Conservation (phyloP, 2,329 filamentous ascomycete species). For the Setomelanomma holmii region DNA sequence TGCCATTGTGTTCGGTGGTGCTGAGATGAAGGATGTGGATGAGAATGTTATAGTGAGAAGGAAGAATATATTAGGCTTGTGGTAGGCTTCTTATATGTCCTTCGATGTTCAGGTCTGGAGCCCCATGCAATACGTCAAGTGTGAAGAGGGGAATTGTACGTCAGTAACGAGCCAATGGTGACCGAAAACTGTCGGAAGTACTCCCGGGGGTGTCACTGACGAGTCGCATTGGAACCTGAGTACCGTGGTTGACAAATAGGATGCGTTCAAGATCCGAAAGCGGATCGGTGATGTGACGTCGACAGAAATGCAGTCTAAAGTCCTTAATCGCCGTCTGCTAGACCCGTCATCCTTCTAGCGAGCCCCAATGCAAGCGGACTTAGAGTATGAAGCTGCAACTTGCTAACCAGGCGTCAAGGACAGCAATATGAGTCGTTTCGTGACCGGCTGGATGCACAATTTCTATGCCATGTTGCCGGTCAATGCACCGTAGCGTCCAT, state of each 20-base stretch:
- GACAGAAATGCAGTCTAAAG: neutral
- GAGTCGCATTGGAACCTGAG: too few species aligned
- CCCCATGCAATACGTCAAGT: neutral
- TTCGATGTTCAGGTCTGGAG: too few species aligned
- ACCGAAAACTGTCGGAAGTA: neutral
- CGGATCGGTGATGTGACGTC: too few species aligned
- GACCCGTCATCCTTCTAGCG: too few species aligned
- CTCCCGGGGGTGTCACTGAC: neutral
- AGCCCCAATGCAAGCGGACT: too few species aligned
- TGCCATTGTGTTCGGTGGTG: constrained; percentile 44
- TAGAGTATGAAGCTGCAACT: too few species aligned
- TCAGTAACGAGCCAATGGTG: neutral
- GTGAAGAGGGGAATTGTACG: neutral
- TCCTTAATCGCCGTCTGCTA: neutral
- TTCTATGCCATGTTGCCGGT: too few species aligned
- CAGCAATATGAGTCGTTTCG: too few species aligned
- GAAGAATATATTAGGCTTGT: neutral
- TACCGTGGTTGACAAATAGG: neutral
- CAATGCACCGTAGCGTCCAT: too few species aligned
- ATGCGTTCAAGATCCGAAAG: neutral
- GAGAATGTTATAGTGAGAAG: neutral
- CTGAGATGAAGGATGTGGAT: too few species aligned
- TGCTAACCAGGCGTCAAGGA: too few species aligned
- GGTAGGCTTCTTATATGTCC: neutral
- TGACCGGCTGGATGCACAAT: too few species aligned